phyloP scores from a whole-genome alignment of 2,329 filamentous ascomycete species.

The Aspergillus sergii region DNA sequence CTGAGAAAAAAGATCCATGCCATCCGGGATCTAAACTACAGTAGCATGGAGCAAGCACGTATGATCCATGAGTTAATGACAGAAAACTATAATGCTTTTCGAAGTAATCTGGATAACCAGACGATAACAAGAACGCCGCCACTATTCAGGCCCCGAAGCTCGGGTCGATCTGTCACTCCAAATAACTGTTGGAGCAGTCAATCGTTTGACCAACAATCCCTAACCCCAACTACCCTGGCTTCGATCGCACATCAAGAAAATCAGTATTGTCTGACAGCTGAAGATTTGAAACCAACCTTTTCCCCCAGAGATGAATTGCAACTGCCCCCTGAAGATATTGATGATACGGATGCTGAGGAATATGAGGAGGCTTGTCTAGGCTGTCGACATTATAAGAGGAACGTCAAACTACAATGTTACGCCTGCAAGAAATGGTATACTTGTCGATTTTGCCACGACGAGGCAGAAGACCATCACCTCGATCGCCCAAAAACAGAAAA shows the following conservation, averaged over 20 bases:
- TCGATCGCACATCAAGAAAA: slow-evolving; percentile 32
- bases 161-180: slow-evolving; percentile 34
- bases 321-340: slow-evolving; percentile 30
- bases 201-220: slow-evolving; percentile 30
- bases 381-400: slow-evolving; percentile 90
- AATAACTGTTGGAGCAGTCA: slow-evolving; percentile 33
- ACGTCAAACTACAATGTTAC: slow-evolving; percentile 93
- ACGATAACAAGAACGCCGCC: slow-evolving; percentile 23
- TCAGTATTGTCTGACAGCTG: slow-evolving; percentile 46
- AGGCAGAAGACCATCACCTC: slow-evolving; percentile 74
- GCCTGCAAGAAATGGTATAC: slow-evolving; percentile 91
- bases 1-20: slow-evolving; percentile 68
- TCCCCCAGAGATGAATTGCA: slow-evolving; percentile 50
- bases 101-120: slow-evolving; percentile 29
- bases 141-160: slow-evolving; percentile 26
- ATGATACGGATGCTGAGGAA: slow-evolving; percentile 50
- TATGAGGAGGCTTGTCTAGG: slow-evolving; percentile 64
- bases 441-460: slow-evolving; percentile 92
- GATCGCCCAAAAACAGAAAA: slow-evolving; percentile 83
- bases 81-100: slow-evolving; percentile 63
- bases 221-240: slow-evolving; percentile 28
- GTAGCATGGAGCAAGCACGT: slow-evolving; percentile 67
- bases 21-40: slow-evolving; percentile 65
- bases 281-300: slow-evolving; percentile 70
- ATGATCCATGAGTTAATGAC: slow-evolving; percentile 72